Percentiles rank a stretch among this genome's conserved stretches.
Conservation (phyloP, 768 basidiomycete genomes). For the Suillus americanus region DNA sequence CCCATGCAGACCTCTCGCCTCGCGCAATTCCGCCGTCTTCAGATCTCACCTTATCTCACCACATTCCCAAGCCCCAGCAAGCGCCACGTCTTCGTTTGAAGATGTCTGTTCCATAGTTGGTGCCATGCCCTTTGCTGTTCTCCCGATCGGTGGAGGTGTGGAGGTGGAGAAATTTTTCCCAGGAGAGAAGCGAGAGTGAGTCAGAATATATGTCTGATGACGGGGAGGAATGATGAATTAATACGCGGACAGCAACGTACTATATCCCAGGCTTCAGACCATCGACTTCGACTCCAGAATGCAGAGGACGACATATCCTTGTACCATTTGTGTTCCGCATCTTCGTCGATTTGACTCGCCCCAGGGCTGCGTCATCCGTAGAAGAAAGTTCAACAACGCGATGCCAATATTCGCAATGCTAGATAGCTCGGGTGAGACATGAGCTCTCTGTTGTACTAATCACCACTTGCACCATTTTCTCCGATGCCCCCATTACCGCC, state of each 20-base stretch:
- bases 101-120: background rate
- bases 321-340: background rate
- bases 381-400: background rate
- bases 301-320: background rate
- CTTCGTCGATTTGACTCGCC: background rate
- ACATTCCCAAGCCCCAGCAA: background rate
- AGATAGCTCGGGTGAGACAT: background rate
- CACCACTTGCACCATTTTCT: background rate
- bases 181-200: background rate
- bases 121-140: background rate
- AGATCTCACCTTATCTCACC: background rate
- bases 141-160: background rate
- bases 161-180: background rate
- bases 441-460: background rate
- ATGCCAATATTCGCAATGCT: background rate
- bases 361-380: background rate
- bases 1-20: background rate
- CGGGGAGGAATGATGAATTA: background rate
- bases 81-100: background rate
- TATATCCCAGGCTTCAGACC: background rate
- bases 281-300: background rate
- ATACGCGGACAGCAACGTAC: background rate
- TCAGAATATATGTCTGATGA: background rate
- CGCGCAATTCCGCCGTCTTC: background rate
- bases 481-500: background rate